Evolutionary conservation across 169 alveolate species (phyloP).

Genomic region (Neospora caninum): DNA sequence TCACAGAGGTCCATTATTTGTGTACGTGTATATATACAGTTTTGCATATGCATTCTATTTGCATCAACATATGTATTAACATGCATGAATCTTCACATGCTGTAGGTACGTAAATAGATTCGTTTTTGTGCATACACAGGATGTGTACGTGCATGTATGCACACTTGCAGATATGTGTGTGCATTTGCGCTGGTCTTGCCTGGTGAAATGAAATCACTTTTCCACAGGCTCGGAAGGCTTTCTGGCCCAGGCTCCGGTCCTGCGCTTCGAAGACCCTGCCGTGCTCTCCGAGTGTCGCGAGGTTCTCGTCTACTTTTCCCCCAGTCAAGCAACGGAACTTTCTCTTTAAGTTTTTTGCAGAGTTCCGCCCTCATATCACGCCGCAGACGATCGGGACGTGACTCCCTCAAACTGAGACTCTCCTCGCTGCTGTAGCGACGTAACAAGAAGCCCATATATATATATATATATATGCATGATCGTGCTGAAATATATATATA

Average conservation of each 20-base stretch:
- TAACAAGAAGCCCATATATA: too few relatives aligned
- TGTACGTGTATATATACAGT: too few relatives aligned
- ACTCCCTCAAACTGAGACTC: too few relatives aligned
- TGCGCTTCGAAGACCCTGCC: constrained; percentile 28
- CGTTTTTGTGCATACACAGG: too few relatives aligned
- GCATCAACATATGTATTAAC: too few relatives aligned
- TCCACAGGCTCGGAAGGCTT: constrained; percentile 36
- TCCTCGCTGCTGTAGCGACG: too few relatives aligned
- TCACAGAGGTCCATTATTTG: too few relatives aligned
- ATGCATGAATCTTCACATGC: too few relatives aligned
- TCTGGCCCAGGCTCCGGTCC: not conserved
- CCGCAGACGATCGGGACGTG: too few relatives aligned
- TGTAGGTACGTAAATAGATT: too few relatives aligned
- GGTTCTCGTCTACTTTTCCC: constrained; percentile 24
- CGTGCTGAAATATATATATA: too few relatives aligned
- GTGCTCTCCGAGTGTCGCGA: constrained; percentile 27
- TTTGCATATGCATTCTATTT: too few relatives aligned
- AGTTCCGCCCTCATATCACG: not conserved
- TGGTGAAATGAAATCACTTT: not conserved
- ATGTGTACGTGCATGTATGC: not conserved
- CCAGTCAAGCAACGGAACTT: not conserved
- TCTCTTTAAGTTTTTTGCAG: not conserved
- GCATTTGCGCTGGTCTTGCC: not conserved
- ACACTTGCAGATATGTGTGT: not conserved
- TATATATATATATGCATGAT: not conserved